These are phyloP conservation scores for Sicyos baderoa DNA, from an alignment of 306 rosid species.

Conservation along the genomic window DNA sequence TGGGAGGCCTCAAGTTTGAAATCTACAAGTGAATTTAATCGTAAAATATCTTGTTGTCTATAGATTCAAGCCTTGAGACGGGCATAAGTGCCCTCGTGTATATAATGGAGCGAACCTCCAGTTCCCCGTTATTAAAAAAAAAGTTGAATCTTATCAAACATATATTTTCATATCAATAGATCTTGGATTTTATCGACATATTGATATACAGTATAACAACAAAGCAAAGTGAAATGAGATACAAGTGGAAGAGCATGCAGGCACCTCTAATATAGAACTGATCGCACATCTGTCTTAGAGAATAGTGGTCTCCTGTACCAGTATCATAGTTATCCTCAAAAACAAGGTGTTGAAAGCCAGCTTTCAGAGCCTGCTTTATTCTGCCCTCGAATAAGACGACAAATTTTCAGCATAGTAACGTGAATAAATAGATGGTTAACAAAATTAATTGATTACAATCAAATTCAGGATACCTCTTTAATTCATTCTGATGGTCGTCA, in stretches of 20 bases:
- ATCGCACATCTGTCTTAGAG: slow-evolving; percentile 93
- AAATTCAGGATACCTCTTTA: slow-evolving; percentile 58
- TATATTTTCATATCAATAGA: no score
- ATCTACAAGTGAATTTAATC: no score
- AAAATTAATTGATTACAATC: slow-evolving; percentile 17
- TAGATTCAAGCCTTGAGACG: no score
- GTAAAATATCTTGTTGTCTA: no score
- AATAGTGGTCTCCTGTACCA: slow-evolving; percentile 98
- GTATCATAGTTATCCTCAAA: slow-evolving; percentile 99
- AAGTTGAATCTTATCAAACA: no score
- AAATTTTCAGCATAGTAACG: slow-evolving; percentile 22
- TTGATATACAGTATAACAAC: neutral
- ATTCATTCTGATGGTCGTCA: slow-evolving; percentile 94
- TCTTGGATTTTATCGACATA: no score
- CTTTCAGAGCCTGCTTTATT: slow-evolving; percentile 67
- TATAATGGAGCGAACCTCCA: no score
- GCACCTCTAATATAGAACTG: slow-evolving; percentile 83
- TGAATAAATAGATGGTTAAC: neutral
- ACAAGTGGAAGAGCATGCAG: slow-evolving; percentile 22
- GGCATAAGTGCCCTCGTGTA: no score
- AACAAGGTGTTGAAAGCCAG: slow-evolving; percentile 86
- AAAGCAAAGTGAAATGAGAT: slow-evolving; percentile 2
- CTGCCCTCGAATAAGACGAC: slow-evolving; percentile 39
- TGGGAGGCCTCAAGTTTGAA: no score
- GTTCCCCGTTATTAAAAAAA: no score